Conservation (phyloP, 306 rosid species). For the Casuarina cunninghamiana region DNA sequence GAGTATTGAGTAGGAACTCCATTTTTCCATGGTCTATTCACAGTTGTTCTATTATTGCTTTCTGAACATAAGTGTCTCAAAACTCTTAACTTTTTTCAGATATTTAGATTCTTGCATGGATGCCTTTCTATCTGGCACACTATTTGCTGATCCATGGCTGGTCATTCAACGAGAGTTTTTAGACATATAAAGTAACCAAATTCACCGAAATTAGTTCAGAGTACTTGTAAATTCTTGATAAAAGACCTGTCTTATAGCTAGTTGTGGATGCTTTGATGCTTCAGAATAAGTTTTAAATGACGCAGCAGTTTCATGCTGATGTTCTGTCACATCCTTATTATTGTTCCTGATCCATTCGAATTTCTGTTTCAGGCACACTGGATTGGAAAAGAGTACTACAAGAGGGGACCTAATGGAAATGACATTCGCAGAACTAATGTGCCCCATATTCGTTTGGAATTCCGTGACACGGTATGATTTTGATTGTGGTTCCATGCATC, state of each 20-base stretch:
- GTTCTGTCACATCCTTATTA: not conserved
- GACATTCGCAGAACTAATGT: slow-evolving; percentile 92
- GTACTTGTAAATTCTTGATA: not conserved
- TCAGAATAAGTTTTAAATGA: too few relatives aligned
- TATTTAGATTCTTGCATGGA: not conserved
- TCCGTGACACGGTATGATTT: slow-evolving; percentile 75
- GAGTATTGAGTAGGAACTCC: not conserved
- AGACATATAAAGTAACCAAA: not conserved
- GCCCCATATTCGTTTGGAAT: slow-evolving; percentile 94
- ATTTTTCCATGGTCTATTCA: not conserved
- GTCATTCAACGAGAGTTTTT: not conserved
- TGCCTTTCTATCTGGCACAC: not conserved
- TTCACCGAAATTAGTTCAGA: not conserved
- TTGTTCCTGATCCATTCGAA: slow-evolving; percentile 15
- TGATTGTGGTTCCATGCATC: not conserved
- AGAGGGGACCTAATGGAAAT: slow-evolving; percentile 91
- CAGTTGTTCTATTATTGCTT: not conserved
- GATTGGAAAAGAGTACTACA: slow-evolving; percentile 90
- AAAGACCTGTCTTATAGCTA: not conserved
- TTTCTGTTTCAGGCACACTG: slow-evolving; percentile 72
- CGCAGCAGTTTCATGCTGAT: not conserved
- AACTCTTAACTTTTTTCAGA: not conserved
- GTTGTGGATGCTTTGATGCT: too few relatives aligned
- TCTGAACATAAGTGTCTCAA: not conserved
- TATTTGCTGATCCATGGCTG: slow-evolving; percentile 1